Base-by-base conservation (phyloP, 2,329 filamentous ascomycete species). In the Phaeosphaeriaceae sp. region DNA sequence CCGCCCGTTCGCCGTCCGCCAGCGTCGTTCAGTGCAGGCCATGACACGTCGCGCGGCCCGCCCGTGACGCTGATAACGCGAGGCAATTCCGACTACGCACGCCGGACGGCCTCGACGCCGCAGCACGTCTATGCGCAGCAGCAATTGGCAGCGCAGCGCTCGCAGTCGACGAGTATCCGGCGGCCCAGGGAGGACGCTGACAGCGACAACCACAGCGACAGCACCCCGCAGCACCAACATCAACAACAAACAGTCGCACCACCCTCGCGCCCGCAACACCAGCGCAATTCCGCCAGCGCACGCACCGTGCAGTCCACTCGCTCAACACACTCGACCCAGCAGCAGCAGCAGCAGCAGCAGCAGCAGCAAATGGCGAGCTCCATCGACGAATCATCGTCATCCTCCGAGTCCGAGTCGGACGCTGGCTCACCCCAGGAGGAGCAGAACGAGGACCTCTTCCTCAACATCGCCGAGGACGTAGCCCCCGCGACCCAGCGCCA, bases 31-130 rank as follows among this genome's bases (percentile, higher is more conserved):
- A 82, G 79, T 63, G 80, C 76, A 81, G 78, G 81, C 82, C 66
- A 82, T 84, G 80, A 82, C 69, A 82, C 80, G 27, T 79, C 76
- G 56, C 74, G 78, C 67, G 83, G 82, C 58, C 82, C 83, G 47
- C 82, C 82, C 51, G 80, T 83, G 57, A 79, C 82, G n/a, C 77
- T 83, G 57, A 80, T 82, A 58, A 83, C 82, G 51, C 81, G 81
- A 53, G 69, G 71, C 27, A 67, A 70, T 55, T 66, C 67, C 17
- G 75, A 77, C 58, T 64, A 71, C 59, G 71, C 70, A 59, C 73
- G 75, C 65, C 61, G 69, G 33, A 44, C 57, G 15, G 36, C 36
- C 53, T 58, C 69, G 44, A 71, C 71, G 54, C 73, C 71, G 55
- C 68, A 66, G 59, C 63, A 65, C 58, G 61, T 66, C 45, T 70